phyloP scores from a whole-genome alignment of 2,329 filamentous ascomycete genomes.

The Sarocladiaceae sp. region DNA sequence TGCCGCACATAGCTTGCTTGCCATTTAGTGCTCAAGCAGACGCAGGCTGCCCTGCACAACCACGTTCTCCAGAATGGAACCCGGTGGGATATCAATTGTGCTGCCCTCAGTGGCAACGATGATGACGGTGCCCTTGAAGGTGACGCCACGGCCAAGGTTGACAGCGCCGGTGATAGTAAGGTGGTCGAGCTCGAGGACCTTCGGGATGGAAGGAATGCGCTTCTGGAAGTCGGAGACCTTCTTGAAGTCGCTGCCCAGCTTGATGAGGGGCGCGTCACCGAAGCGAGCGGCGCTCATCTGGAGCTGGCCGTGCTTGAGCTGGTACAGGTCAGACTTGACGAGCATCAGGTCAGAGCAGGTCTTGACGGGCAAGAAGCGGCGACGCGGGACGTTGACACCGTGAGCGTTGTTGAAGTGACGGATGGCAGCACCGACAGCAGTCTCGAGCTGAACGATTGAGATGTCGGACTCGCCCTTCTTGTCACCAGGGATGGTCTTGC shows the following conservation, averaged over 20 bases:
- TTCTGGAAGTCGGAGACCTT: constrained; percentile 98
- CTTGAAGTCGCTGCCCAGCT: constrained; percentile 99
- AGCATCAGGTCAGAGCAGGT: constrained; percentile 99
- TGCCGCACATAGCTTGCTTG: too few species aligned
- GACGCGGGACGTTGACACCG: constrained; percentile 96
- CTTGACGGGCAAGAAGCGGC: constrained; percentile 99
- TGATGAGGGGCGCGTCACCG: constrained; percentile 94
- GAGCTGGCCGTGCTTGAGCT: constrained; percentile 95
- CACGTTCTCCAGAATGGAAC: constrained; percentile 96
- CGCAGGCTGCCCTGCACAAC: constrained; percentile 96
- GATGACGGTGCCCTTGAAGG: constrained; percentile 96
- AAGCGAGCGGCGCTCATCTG: constrained; percentile 96
- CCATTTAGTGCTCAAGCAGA: constrained; percentile 61
- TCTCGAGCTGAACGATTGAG: constrained; percentile 97
- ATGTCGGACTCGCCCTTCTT: constrained; percentile 99
- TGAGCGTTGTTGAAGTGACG: constrained; percentile 98
- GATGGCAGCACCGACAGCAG: constrained; percentile 95
- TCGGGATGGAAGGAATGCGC: constrained; percentile 81
- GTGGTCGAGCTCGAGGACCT: constrained; percentile 89
- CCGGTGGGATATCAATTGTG: constrained; percentile 96
- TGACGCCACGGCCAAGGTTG: constrained; percentile 92
- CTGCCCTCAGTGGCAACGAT: constrained; percentile 97
- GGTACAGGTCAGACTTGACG: constrained; percentile 99
- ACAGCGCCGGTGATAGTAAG: constrained; percentile 97
- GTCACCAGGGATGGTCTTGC: constrained; percentile 96